A percentile compares a stretch with the other conserved stretches of the same genome.
Conservation (phyloP, 1,139 yeast genomes). For the Debaryomyces subglobosus region DNA sequence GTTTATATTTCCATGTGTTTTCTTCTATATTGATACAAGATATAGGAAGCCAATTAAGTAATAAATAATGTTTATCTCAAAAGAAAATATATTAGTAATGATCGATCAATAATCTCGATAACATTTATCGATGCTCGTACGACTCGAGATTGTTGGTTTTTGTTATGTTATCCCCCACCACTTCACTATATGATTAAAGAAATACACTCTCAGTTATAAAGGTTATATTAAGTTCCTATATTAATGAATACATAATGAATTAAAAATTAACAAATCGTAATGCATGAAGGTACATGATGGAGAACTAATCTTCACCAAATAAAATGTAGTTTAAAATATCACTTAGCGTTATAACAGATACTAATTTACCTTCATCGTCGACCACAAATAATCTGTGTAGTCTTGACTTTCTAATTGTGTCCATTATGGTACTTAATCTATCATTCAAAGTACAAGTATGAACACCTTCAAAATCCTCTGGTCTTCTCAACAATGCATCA, state of each 20-base stretch:
- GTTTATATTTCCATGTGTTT: background rate
- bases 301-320: conserved; percentile 56
- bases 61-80: background rate
- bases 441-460: conserved; percentile 92
- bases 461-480: conserved; percentile 97
- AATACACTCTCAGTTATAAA: background rate
- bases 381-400: conserved; percentile 92
- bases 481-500: conserved; percentile 90
- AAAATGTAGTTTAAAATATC: conserved; percentile 86
- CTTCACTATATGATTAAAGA: background rate
- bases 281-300: conserved; percentile 4
- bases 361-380: conserved; percentile 73
- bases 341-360: conserved; percentile 87
- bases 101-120: background rate
- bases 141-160: background rate
- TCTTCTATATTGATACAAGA: background rate
- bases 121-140: conserved; percentile 3
- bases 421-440: conserved; percentile 87
- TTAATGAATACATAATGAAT: conserved; percentile 7
- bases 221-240: background rate
- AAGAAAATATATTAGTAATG: background rate
- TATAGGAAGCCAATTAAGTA: background rate
- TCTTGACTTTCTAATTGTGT: conserved; percentile 88
- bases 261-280: conserved; percentile 8
- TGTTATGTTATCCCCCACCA: background rate